phyloP scores from a whole-genome alignment of 805 yeast genomes.

The Sugiyamaella lignohabitans region DNA sequence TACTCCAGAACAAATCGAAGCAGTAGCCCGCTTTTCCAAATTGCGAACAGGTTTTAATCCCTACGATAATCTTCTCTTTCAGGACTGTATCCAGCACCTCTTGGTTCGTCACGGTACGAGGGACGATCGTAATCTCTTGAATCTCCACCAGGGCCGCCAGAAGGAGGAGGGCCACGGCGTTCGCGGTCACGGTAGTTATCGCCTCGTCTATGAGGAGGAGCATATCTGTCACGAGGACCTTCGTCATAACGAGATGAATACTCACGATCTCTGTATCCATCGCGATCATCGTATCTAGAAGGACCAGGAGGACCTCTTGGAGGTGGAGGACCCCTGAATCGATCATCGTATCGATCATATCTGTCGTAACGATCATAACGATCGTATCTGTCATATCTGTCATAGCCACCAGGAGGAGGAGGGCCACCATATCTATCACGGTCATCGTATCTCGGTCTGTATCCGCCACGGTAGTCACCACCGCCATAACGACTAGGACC shows the following conservation, averaged over 20 bases:
- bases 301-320: constrained; percentile 10
- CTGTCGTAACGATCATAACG: constrained; percentile 16
- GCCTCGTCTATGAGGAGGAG: neutral
- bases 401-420: constrained; percentile 21
- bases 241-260: constrained; percentile 12
- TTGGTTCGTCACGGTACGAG: constrained; percentile 1
- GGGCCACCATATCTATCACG: constrained; percentile 18
- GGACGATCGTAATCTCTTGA: constrained; percentile 1
- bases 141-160: constrained; percentile 8
- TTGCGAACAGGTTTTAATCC: too few relatives aligned
- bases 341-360: constrained; percentile 2
- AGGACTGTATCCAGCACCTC: neutral
- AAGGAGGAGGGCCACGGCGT: constrained; percentile 6
- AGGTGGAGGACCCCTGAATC: constrained; percentile 3
- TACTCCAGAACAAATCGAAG: too few relatives aligned
- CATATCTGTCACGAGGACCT: constrained; percentile 15
- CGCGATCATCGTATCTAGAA: constrained; percentile 4
- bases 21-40: too few relatives aligned
- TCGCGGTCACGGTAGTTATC: neutral
- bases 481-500: constrained; percentile 11
- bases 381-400: constrained; percentile 23
- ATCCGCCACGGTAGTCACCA: constrained; percentile 8
- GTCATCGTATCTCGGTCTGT: constrained; percentile 20
- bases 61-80: constrained; percentile 2
- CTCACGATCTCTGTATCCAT: constrained; percentile 8